These are phyloP conservation scores for Helianthus annuus DNA, from an alignment of 129 eudicot species.

Conservation along the genomic window HanXRQr2.0-SUNRISE NC_035448.2:148143229-148143728, in stretches of 20 bases:
- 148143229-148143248: slow-evolving; percentile 42
- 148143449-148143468: slow-evolving; percentile 33
- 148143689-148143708: neutral
- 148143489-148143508: slow-evolving; percentile 54
- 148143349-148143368: slow-evolving; percentile 35
- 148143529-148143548: slow-evolving; percentile 47
- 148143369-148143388: slow-evolving; percentile 40
- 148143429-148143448: slow-evolving; percentile 6
- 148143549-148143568: slow-evolving; percentile 28
- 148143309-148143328: slow-evolving; percentile 29
- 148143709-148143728: neutral
- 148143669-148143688: no score
- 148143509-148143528: slow-evolving; percentile 52
- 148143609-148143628: neutral
- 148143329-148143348: slow-evolving; percentile 19
- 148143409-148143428: slow-evolving; percentile 31
- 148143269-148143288: slow-evolving; percentile 37
- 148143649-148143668: neutral
- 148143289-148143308: slow-evolving; percentile 34
- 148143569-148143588: neutral
- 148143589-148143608: no score
- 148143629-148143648: neutral
- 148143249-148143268: slow-evolving; percentile 36
- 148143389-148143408: slow-evolving; percentile 36
- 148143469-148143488: slow-evolving; percentile 41